phyloP scores from a whole-genome alignment of 345 rosid genomes.

The Luvunga scandens region DNA sequence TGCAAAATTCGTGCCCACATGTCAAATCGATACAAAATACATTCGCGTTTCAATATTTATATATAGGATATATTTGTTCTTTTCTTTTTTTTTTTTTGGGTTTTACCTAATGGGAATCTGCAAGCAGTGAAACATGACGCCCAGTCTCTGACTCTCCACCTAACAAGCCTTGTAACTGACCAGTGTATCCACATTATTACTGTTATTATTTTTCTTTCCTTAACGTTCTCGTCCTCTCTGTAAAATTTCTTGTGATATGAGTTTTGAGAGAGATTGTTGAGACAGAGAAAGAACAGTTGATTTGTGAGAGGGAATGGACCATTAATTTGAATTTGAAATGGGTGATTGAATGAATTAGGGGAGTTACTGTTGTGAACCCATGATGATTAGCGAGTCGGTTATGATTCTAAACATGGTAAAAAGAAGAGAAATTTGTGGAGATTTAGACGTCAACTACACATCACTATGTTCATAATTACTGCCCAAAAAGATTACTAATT shows the following conservation, averaged over 20 bases:
- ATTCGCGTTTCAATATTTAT: too few species aligned
- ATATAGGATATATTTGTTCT: too few species aligned
- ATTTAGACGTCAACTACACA: constrained; percentile 6
- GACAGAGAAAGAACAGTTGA: constrained; percentile 18
- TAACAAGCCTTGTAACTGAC: constrained; percentile 45
- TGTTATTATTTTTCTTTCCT: neutral
- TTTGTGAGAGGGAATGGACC: constrained; percentile 27
- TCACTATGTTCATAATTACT: constrained; percentile 6
- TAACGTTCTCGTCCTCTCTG: neutral
- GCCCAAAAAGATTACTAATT: neutral
- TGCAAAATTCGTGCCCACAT: constrained; percentile 8
- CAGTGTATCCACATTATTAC: constrained; percentile 41
- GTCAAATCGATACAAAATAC: neutral
- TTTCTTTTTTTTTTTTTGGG: neutral
- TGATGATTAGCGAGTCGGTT: constrained; percentile 34
- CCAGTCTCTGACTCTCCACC: constrained; percentile 63
- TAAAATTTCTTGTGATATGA: neutral
- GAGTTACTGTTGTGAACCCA: constrained; percentile 35
- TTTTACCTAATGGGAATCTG: constrained; percentile 48
- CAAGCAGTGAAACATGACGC: constrained; percentile 64
- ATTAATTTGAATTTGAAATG: constrained; percentile 51
- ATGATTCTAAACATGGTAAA: constrained; percentile 37
- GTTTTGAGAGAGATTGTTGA: constrained; percentile 7
- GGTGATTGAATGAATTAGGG: constrained; percentile 30
- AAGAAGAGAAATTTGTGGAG: constrained; percentile 22